A percentile compares a stretch with the other conserved stretches of the same genome.
phyloP scores from a whole-genome alignment of 2,329 filamentous ascomycete species.

The Aspergillaceae sp. region DNA sequence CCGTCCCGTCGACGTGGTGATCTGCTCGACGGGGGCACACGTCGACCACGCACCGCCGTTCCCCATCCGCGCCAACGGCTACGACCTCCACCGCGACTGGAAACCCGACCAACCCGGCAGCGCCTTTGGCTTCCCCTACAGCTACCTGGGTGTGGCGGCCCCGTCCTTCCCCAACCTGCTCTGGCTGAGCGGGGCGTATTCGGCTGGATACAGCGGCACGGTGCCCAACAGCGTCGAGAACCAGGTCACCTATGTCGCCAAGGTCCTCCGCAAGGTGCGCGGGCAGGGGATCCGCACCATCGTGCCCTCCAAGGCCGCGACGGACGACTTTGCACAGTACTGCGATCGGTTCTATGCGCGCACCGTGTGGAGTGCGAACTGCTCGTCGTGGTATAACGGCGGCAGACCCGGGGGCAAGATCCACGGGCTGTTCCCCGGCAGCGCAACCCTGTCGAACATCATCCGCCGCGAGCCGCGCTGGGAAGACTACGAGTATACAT shows the following conservation, averaged over 20 bases:
- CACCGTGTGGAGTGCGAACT: slow-evolving; percentile 45
- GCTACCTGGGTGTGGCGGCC: slow-evolving; percentile 55
- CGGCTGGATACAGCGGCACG: slow-evolving; percentile 53
- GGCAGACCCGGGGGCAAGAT: slow-evolving; percentile 54
- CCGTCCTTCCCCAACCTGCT: slow-evolving; percentile 61
- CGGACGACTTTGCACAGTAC: slow-evolving; percentile 47
- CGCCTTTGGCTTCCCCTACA: slow-evolving; percentile 55
- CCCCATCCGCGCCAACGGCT: slow-evolving; percentile 47
- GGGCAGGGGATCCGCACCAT: slow-evolving; percentile 59
- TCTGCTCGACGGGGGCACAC: slow-evolving; percentile 62
- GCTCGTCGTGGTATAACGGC: slow-evolving; percentile 65
- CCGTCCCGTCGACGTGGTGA: slow-evolving; percentile 54
- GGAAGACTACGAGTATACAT: slow-evolving; percentile 52
- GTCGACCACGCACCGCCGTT: slow-evolving; percentile 53
- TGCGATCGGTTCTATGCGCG: slow-evolving; percentile 44
- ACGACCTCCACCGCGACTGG: slow-evolving; percentile 51
- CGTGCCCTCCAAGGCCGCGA: slow-evolving; percentile 47
- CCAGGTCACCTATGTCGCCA: slow-evolving; percentile 56
- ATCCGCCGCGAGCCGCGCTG: slow-evolving; percentile 49
- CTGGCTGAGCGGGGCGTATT: slow-evolving; percentile 55
- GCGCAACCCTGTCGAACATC: slow-evolving; percentile 53
- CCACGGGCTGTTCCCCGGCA: slow-evolving; percentile 63
- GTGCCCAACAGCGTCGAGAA: slow-evolving; percentile 60
- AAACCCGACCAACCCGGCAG: slow-evolving; percentile 35
- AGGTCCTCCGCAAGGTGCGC: slow-evolving; percentile 57